phyloP scores from a whole-genome alignment of 2,329 filamentous ascomycete genomes.

The Thermomyces lanuginosus region DNA sequence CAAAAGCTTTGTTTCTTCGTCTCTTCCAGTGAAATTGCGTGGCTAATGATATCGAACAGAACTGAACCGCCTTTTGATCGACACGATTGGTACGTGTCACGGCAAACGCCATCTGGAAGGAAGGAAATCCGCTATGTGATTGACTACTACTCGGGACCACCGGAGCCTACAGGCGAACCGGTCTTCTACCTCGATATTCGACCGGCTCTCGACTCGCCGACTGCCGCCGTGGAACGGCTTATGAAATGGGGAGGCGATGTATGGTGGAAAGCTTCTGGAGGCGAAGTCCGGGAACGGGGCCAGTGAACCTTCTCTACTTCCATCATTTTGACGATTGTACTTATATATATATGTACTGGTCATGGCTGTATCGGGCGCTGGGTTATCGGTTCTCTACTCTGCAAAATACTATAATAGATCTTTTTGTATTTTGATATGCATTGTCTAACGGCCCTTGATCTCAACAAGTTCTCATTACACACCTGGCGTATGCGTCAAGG shows the following conservation, averaged over 20 bases:
- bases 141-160: slow-evolving; percentile 80
- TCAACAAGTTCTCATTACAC: too few relatives aligned
- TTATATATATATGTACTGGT: too few relatives aligned
- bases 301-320: too few relatives aligned
- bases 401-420: too few relatives aligned
- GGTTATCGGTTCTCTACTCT: too few relatives aligned
- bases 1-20: neutral
- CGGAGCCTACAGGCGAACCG: slow-evolving; percentile 71
- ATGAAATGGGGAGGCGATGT: slow-evolving; percentile 84
- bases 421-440: too few relatives aligned
- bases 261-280: slow-evolving; percentile 80
- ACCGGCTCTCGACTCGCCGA: slow-evolving; percentile 69
- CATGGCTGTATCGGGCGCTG: too few relatives aligned
- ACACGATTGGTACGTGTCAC: slow-evolving; percentile 88
- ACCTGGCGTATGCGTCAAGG: too few relatives aligned
- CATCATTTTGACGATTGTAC: too few relatives aligned
- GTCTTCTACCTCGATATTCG: slow-evolving; percentile 93
- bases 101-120: slow-evolving; percentile 48
- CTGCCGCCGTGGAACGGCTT: slow-evolving; percentile 61
- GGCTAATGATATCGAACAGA: slow-evolving; percentile 25
- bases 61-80: slow-evolving; percentile 83
- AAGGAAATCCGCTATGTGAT: slow-evolving; percentile 87
- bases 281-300: slow-evolving; percentile 32
- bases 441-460: too few relatives aligned
- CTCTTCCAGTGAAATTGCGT: neutral